A percentile compares a stretch with the other conserved stretches of the same genome.
Evolutionary conservation across 2,329 filamentous ascomycete genomes (phyloP).

Genomic region (Ceratocystis destructans): DNA sequence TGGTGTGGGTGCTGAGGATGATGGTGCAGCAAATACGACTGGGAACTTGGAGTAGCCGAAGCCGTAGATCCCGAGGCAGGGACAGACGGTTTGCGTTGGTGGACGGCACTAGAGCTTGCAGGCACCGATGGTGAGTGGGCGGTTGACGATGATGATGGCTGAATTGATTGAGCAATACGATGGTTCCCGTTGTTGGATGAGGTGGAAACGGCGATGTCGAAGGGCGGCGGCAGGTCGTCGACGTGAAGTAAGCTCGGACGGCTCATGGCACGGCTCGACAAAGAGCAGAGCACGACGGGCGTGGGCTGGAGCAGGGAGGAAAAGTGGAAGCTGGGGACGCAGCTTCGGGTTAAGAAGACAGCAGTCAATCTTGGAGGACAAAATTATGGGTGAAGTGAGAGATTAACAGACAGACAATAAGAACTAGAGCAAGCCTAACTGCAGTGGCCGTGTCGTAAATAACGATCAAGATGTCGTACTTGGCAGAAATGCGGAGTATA

Average conservation of each 20-base stretch:
- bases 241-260: constrained; percentile 9
- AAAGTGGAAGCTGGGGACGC: too few species aligned
- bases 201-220: constrained; percentile 12
- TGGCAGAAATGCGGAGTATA: not conserved
- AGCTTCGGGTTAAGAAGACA: too few species aligned
- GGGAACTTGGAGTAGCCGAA: not conserved
- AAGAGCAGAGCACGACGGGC: not conserved
- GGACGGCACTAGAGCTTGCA: not conserved
- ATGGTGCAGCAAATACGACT: not conserved
- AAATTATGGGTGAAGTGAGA: too few species aligned
- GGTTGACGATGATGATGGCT: not conserved
- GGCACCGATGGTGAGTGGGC: not conserved
- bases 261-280: constrained; percentile 9
- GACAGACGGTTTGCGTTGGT: not conserved
- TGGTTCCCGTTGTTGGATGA: not conserved
- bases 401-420: too few species aligned
- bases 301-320: not conserved
- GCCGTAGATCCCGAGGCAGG: not conserved
- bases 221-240: constrained; percentile 16
- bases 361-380: too few species aligned
- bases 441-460: not conserved
- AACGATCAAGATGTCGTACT: too few species aligned
- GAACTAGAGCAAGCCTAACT: too few species aligned
- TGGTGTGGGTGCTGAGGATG: not conserved
- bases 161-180: not conserved